Evolutionary conservation across 768 basidiomycete genomes (phyloP), one percentile per base, ranked within the genome.

Genomic region (Kwoniella heveanensis): DNA sequence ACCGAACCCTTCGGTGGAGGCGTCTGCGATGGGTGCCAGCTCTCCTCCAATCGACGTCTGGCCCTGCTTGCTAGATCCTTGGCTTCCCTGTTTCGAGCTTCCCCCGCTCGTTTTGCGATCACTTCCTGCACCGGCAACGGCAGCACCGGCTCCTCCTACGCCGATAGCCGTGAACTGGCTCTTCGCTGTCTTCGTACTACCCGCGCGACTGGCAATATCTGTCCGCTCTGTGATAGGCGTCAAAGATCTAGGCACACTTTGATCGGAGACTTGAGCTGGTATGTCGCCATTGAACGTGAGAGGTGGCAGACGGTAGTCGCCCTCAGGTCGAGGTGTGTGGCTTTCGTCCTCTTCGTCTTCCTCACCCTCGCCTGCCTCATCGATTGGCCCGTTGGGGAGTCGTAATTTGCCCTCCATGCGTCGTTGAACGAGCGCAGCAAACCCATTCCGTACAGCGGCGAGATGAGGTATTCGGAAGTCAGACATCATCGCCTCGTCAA

Each of bases 161-260:
- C 60, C 60, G 17, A 26, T 44, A 27, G 53, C 58, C 6, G 60
- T 62, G 61, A 67, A 61, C 46, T 69, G 57, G 39, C 55, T 49
- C 24, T 61, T 62, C 22, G 62, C 54, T 1, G 77, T 79, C 6
- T 66, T 46, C 22, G 71, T 72, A 46, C 73, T 75, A 25, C 72
- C 74, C 48, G 70, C 56, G 13, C 78, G 61, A 62, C 68, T 73
- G 1, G 78, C 74, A 9, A 72, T 65, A 54, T 77, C 76, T 0
- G 76, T 77, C 17, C 79, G 70, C 73, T 91, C 90, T 1, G 86
- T 86, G 64, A 90, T 90, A 8, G 89, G 88, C 1, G 89, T 85
- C 61, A 90, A 77, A 6, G 82, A 72, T 19, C 74, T 64, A 8
- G 77, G 73, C 9, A 50, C 57, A 27, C 54, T 59, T 15, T 60